Evolutionary conservation across 306 rosid genomes (phyloP).

Genomic region (Cucurbita pepo): DNA sequence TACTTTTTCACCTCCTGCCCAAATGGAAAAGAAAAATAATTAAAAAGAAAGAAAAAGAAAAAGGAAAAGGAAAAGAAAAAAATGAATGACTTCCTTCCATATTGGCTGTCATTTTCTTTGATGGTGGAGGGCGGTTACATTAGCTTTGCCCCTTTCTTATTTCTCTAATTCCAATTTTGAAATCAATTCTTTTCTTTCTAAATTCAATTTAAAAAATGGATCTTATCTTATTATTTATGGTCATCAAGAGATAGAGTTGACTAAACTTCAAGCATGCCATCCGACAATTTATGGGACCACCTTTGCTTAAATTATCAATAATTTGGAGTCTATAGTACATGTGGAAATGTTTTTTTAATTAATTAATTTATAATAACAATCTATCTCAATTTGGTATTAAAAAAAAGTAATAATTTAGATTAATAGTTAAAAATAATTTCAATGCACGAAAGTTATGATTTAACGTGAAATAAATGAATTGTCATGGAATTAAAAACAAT

Average conservation of each 20-base stretch:
- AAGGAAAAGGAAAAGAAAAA: background rate
- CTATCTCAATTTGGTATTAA: background rate
- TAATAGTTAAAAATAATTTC: background rate
- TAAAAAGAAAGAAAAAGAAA: background rate
- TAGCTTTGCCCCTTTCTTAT: background rate
- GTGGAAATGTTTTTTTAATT: background rate
- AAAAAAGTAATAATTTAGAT: background rate
- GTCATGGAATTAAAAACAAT: too few relatives aligned
- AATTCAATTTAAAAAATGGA: background rate
- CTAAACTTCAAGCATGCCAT: background rate
- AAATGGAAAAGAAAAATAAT: background rate
- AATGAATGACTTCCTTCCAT: background rate
- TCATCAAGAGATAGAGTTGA: background rate
- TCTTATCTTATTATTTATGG: background rate
- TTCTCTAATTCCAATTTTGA: background rate
- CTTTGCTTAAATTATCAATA: background rate
- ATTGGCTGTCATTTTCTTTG: background rate
- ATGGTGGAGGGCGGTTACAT: background rate
- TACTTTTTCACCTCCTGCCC: background rate
- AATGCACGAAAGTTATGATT: too few relatives aligned
- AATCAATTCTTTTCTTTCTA: too few relatives aligned
- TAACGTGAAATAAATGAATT: too few relatives aligned
- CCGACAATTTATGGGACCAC: background rate
- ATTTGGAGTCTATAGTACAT: background rate
- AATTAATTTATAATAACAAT: background rate